Base-by-base conservation (phyloP, 2,329 filamentous ascomycete genomes). In the Calonectria crousiana region DNA sequence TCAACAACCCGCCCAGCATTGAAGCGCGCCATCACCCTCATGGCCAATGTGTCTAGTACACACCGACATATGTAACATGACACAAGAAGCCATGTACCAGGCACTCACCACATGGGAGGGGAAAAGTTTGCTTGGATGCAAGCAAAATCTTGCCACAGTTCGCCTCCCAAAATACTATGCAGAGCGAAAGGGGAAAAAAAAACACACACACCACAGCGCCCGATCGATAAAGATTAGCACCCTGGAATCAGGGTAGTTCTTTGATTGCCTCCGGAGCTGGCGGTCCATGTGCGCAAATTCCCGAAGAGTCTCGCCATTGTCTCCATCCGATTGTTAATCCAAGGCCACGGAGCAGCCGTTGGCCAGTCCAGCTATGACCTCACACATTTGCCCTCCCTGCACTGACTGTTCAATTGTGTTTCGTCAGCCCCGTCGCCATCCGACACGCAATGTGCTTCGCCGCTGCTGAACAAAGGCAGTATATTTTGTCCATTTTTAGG, bases 301-400 rank as follows among this genome's bases (percentile, higher is more conserved):
- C 62, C 52, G 68, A 76, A 62, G 75, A 72, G 74, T 78, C 78
- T 80, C 78, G 75, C 78, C 77, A 80, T 80, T 73, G 32, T 75
- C 66, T 60, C 76, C 75, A 28, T 71, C 47, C 64, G 71, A 76
- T 73, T 78, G 77, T 75, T 74, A 76, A 78, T 78, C 68, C 58
- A 75, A 67, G 60, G 60, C 52, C 67, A 76, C 74, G 69, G 72
- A 60, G 64, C 73, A 75, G 64, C 72, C 64, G 70, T 53, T 16
- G 51, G 58, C 51, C 69, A 62, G 70, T 75, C 70, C 69, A 71
- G 69, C 73, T 75, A 78, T 78, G 77, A 76, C 72, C 77, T 79
- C 72, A 76, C 73, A 62, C 47, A 34, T 66, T 58, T n/a, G n/a
- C n/a, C n/a, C n/a, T 66, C 62, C 73, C 52, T 38, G 44, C 70